Evolutionary conservation across 1,139 yeast species (phyloP).

Genomic region (Barnettozyma hawaiiensis): DNA sequence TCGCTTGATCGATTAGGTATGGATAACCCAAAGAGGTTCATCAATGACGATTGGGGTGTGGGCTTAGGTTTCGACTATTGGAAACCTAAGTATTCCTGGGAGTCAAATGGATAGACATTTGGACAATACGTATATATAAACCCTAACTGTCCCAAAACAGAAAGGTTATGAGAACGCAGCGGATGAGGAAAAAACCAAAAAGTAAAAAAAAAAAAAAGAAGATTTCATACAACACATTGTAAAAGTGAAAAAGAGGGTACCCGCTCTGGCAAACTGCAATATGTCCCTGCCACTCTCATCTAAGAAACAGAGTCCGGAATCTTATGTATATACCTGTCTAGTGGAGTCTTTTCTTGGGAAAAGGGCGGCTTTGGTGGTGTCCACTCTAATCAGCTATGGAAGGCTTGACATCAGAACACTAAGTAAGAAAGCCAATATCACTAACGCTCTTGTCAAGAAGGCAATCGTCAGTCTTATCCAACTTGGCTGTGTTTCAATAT

Average conservation of each 20-base stretch:
- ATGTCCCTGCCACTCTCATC: conserved; percentile 23
- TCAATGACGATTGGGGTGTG: conserved; percentile 28
- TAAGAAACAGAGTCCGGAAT: conserved; percentile 54
- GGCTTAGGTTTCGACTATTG: conserved; percentile 18
- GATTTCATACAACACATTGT: neutral
- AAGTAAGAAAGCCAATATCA: conserved; percentile 36
- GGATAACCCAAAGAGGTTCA: conserved; percentile 37
- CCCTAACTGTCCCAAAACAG: neutral
- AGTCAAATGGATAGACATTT: neutral
- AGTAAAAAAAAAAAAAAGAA: neutral
- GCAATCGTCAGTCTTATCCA: conserved; percentile 63
- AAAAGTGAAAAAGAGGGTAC: neutral
- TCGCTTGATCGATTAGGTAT: conserved; percentile 40
- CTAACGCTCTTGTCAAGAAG: conserved; percentile 43
- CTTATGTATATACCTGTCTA: conserved; percentile 50
- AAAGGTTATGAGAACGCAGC: conserved; percentile 1
- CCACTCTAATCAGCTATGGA: conserved; percentile 55
- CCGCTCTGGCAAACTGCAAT: neutral
- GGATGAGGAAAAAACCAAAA: neutral
- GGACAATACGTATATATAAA: neutral
- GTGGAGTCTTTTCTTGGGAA: conserved; percentile 58
- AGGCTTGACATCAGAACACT: conserved; percentile 49
- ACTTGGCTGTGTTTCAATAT: conserved; percentile 53
- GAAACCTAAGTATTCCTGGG: conserved; percentile 11
- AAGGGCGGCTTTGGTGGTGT: conserved; percentile 50